phyloP scores from a whole-genome alignment of 2,329 filamentous ascomycete genomes.

The Amphichorda felina region DNA sequence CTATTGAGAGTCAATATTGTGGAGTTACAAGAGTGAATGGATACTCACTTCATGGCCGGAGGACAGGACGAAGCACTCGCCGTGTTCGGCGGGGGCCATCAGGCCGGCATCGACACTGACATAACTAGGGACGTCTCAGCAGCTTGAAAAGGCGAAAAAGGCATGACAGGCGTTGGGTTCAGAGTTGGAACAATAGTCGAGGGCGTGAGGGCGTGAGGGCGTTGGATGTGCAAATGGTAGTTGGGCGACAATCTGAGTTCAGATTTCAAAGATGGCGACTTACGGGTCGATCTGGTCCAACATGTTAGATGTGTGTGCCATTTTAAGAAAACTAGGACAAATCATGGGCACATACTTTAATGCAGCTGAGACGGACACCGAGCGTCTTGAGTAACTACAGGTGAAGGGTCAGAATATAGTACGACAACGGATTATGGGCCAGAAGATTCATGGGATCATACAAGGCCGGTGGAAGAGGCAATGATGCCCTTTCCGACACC shows the following conservation, averaged over 20 bases:
- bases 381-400: not conserved
- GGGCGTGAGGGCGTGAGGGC: no score
- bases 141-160: not conserved
- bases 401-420: not conserved
- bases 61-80: slow-evolving; percentile 72
- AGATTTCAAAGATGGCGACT: slow-evolving; percentile 22
- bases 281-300: slow-evolving; percentile 39
- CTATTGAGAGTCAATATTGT: slow-evolving; percentile 54
- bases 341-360: not conserved
- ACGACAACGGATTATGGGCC: no score
- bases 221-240: no score
- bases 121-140: not conserved
- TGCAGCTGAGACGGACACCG: not conserved
- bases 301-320: slow-evolving; percentile 20
- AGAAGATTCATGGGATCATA: slow-evolving; percentile 54
- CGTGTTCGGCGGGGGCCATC: slow-evolving; percentile 35
- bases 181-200: no score
- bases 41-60: slow-evolving; percentile 11
- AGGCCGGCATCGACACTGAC: slow-evolving; percentile 12
- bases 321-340: slow-evolving; percentile 13
- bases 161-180: slow-evolving; percentile 13
- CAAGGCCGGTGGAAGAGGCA: slow-evolving; percentile 40
- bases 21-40: no score
- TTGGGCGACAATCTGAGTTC: no score
- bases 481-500: slow-evolving; percentile 35